These are phyloP conservation scores for Penicillium bialowiezense DNA, from an alignment of 495 filamentous ascomycete genomes.

Conservation along the genomic window DNA sequence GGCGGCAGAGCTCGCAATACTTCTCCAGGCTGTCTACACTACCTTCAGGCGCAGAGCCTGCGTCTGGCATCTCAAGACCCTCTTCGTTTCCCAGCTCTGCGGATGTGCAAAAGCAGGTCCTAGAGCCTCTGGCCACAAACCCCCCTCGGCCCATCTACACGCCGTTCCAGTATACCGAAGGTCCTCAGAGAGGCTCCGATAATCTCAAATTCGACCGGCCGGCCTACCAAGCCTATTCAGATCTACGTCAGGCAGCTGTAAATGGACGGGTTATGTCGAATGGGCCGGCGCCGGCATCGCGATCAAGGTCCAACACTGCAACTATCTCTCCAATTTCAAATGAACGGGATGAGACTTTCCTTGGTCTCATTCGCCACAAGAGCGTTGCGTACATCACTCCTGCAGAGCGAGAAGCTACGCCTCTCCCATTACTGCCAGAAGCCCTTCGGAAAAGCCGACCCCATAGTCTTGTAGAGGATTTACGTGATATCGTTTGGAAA, in stretches of 20 bases:
- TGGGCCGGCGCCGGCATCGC: constrained; percentile 15
- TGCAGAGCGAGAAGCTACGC: constrained; percentile 16
- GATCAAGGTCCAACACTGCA: constrained; percentile 15
- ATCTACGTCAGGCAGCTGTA: constrained; percentile 42
- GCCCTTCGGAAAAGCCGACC: constrained; percentile 26
- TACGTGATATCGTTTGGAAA: constrained; percentile 34
- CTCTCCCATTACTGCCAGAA: constrained; percentile 30
- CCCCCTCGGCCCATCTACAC: constrained; percentile 47
- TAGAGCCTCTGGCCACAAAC: constrained; percentile 35
- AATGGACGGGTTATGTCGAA: constrained; percentile 45
- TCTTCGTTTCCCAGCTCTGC: constrained; percentile 25
- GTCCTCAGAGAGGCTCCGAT: constrained; percentile 45
- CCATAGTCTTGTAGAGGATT: constrained; percentile 26
- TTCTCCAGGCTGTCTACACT: constrained; percentile 12
- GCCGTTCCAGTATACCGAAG: constrained; percentile 47
- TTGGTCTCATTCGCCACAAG: constrained; percentile 46
- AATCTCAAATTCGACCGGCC: constrained; percentile 36
- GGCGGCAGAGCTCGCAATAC: constrained; percentile 13
- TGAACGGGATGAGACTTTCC: constrained; percentile 42
- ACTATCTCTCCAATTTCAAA: constrained; percentile 16
- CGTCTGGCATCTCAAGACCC: constrained; percentile 13
- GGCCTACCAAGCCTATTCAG: constrained; percentile 47
- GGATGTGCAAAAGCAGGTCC: constrained; percentile 14
- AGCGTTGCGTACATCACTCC: constrained; percentile 36
- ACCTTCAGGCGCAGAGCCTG: constrained; percentile 3